phyloP scores from a whole-genome alignment of 1,284 basidiomycete species.

The Chalciporus sp. region DNA sequence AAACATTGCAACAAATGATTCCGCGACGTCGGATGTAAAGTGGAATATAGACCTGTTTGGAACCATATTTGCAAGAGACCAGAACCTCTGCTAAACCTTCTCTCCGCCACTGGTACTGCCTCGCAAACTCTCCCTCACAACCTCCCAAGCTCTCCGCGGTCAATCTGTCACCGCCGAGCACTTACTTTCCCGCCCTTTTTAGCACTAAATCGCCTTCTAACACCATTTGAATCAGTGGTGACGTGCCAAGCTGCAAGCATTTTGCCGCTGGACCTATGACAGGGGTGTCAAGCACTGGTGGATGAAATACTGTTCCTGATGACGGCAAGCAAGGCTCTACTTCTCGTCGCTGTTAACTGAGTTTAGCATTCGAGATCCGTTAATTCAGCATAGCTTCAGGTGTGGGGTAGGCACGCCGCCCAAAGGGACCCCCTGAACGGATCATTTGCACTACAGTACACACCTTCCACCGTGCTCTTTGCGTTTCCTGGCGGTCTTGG shows the following conservation, averaged over 20 bases:
- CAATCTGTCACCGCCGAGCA: not conserved
- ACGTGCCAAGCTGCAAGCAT: not conserved
- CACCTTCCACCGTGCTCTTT: not conserved
- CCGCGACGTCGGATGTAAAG: not conserved
- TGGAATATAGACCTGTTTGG: not conserved
- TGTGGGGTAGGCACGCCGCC: not conserved
- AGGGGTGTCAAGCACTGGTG: not conserved
- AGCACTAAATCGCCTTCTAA: not conserved
- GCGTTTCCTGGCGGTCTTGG: not conserved
- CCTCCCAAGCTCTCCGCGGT: not conserved
- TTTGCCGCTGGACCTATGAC: not conserved
- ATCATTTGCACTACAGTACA: not conserved
- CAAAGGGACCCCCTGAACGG: not conserved
- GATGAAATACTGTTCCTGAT: not conserved
- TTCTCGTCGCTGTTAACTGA: not conserved
- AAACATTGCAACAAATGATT: not conserved
- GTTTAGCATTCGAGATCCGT: not conserved
- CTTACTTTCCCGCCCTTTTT: not conserved
- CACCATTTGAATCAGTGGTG: not conserved
- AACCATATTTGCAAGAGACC: not conserved
- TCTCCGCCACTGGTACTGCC: not conserved
- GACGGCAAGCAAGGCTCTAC: not conserved
- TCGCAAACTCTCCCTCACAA: no score
- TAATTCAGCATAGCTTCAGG: not conserved
- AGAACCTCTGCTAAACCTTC: not conserved